These are phyloP conservation scores for Phlegmacium glaucopus DNA, from an alignment of 768 basidiomycete species.

Conservation along the genomic window DNA sequence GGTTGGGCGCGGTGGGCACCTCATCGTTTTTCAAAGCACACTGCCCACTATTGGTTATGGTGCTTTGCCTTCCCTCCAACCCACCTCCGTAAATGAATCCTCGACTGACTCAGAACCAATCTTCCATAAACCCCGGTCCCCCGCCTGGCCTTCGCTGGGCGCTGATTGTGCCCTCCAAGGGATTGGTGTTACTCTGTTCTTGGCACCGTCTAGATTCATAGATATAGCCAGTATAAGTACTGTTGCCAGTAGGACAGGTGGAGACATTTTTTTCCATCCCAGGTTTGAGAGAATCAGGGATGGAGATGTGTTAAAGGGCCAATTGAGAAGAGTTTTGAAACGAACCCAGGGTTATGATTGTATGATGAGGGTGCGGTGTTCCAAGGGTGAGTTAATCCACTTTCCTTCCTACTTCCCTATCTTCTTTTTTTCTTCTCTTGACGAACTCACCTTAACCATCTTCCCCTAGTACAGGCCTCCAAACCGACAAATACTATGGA, in stretches of 20 bases:
- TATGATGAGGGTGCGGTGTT: constrained; percentile 77
- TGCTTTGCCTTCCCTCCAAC: constrained; percentile 36
- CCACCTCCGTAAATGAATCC: constrained; percentile 53
- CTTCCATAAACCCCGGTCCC: constrained; percentile 76
- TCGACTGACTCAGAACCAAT: constrained; percentile 77
- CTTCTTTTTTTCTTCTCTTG: constrained; percentile 19
- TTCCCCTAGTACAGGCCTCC: constrained; percentile 25
- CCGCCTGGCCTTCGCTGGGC: constrained; percentile 74
- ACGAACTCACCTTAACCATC: constrained; percentile 75
- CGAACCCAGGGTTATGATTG: constrained; percentile 80
- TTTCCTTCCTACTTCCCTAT: constrained; percentile 3
- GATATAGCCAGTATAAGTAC: constrained; percentile 87
- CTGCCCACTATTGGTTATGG: constrained; percentile 73
- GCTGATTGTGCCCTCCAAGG: constrained; percentile 66
- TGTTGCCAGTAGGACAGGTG: constrained; percentile 75
- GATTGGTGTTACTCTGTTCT: constrained; percentile 85
- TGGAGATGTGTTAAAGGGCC: constrained; percentile 60
- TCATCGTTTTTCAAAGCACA: constrained; percentile 66
- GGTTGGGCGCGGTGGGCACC: constrained; percentile 75
- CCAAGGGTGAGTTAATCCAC: constrained; percentile 57
- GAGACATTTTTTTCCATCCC: constrained; percentile 90
- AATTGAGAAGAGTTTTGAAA: constrained; percentile 64
- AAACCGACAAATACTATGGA: too few species aligned
- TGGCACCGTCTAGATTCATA: constrained; percentile 74
- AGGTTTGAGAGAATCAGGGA: constrained; percentile 77